Base-by-base conservation (phyloP, 768 basidiomycete genomes). In the Podaxis sp. region DNA sequence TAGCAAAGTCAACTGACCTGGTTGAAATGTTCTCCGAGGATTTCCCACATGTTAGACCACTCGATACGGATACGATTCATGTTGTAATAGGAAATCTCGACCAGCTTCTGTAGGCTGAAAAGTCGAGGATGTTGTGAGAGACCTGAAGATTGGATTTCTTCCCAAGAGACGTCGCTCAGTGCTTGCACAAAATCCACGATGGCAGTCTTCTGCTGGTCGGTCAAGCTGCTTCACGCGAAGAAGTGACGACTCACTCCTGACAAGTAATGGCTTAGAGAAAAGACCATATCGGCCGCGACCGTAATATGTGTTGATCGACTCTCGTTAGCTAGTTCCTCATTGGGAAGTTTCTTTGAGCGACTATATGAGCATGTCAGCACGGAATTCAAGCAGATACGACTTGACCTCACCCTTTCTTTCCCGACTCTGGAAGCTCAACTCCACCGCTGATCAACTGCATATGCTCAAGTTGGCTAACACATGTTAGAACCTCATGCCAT, bases 51-150 rank as follows among this genome's bases (percentile, higher is more conserved):
- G 74, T 93, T 92, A 0, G 93, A 94, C 97, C 97, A 99, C 74
- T 99, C 97, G 53, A 99, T 77, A 75, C 97, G 93, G 71, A 99
- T 99, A 53, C 97, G 90, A 65, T 82, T 89, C 97, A 99, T 99
- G 76, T 99, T 99, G 78, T 99, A 99, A 75, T 99, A 99, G 8
- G 96, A 97, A 60, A 99, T 99, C 72, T 99, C 97, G 44, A 99
- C 96, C 38, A 99, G 81, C 76, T 99, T 99, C 75, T 98, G 96
- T 61, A 99, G 77, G 74, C 96, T 96, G 82, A 99, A 99, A 61
- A 98, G 80, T 26, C 97, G 87, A 1, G 97, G 96, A 72, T 95
- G 91, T 65, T 96, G 90, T 2, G 96, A 96, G 30, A 95, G 77
- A 17, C 95, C 95, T 0, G 97, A 99, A 0, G 95, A 96, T 73